Base-by-base conservation (phyloP, 2,329 filamentous ascomycete species). In the Phoma sp. region DNA sequence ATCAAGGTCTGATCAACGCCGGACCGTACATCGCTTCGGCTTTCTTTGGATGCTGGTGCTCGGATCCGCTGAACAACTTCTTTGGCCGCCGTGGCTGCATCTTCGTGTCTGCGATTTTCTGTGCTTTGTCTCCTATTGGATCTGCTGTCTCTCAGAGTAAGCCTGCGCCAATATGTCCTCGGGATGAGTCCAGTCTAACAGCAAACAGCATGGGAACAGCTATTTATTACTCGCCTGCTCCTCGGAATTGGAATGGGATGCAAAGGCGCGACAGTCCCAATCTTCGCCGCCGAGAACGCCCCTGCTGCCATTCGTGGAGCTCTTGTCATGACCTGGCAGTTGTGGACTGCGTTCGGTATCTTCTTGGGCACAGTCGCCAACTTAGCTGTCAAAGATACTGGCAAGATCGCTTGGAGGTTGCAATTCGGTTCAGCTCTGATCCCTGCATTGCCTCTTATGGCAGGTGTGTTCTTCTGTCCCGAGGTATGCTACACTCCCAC, bases 291-390 rank as follows among this genome's bases (percentile, higher is more conserved):
- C 1, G 80, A 82, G 59, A 77, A 76, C 43, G 73, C 77, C 0
- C 80, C 80, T 0, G 77, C 80, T 1, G 75, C 71, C 3, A 80
- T 83, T 28, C 76, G 80, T 48, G 81, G 81, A 17, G 78, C 75
- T 10, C 62, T 81, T 0, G 78, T 78, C 20, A 80, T 80, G 77
- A 70, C 68, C 28, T 81, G 77, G 77, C 77, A 80, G 43, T 71
- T 79, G 42, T 77, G 72, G 72, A 74, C 69, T 0, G 70, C 72
- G 1, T 75, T 80, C 43, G 78, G 78, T 2, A 81, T 81, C 60
- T 77, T 81, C 64, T 66, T 80, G 0, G 78, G 78, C 4, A 74
- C 69, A 10, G 66, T 75, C 12, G 75, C 76, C 6, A 77, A 53
- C 74, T 40, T 69, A 80, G 5, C 73, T 65, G 75, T 80, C 37